Base-by-base conservation (phyloP, 148 eudicot species). In the Rhododendron mucronatum region DNA sequence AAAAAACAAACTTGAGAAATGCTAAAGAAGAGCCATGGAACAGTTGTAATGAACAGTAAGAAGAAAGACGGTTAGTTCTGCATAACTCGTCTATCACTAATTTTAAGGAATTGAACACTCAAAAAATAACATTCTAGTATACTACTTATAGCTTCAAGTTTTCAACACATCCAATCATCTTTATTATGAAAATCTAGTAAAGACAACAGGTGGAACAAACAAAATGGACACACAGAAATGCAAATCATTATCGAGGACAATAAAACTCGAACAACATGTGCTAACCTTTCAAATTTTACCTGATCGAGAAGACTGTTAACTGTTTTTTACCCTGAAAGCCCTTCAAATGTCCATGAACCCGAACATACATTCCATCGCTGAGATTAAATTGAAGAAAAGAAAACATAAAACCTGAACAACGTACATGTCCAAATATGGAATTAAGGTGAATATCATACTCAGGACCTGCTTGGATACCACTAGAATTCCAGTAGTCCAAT, bases 281-380 rank as follows among this genome's bases (percentile, higher is more conserved):
- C 76, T 71, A 30, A 71, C 41, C 0, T 71, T 30, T 71, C 20
- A 15, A 11, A 61, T 14, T 86, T 87, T 93, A 97, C 98, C 98
- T 95, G 92, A 94, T 89, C 33, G 95, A 90, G 88, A 86, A 94
- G 8, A 94, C 93, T 39, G 89, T 89, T 69, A 97, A 74, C 81
- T 94, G 95, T 89, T 79, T 90, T 91, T 94, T 97, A 61, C 98
- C 99, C 90, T 94, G 94, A 88, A 93, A 94, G 84, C 92, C 94
- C 87, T 91, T 97, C 85, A 97, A 88, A 74, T 90, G 95, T 80
- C 95, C 99, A 91, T 90, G 89, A 77, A 97, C 91, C 8, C 98
- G 94, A 28, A 94, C 93, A 89, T 97, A 94, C 92, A 90, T 92
- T 26, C 94, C 94, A 84, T 97, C 92, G 87, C 99, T 97, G 87